These are phyloP conservation scores for Westerdykella sp. DNA, from an alignment of 2,329 filamentous ascomycete genomes.

Conservation along the genomic window DNA sequence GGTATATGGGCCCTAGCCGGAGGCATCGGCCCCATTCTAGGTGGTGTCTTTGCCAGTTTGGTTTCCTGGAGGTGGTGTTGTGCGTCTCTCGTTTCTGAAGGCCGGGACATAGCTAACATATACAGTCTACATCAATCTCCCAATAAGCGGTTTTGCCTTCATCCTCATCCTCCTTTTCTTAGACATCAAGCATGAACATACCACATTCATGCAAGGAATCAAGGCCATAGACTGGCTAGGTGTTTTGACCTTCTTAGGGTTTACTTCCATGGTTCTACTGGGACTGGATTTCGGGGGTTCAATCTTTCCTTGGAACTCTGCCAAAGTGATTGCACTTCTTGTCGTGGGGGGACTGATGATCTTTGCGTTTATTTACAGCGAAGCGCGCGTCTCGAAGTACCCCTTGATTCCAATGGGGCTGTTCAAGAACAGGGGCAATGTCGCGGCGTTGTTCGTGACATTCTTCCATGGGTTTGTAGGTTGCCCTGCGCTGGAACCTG, in stretches of 20 bases:
- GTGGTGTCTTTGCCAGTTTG: constrained; percentile 45
- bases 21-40: constrained; percentile 48
- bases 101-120: background rate
- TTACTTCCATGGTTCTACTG: constrained; percentile 48
- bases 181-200: constrained; percentile 51
- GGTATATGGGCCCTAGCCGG: constrained; percentile 52
- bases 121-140: constrained; percentile 50
- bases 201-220: constrained; percentile 44
- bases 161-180: constrained; percentile 48
- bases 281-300: constrained; percentile 51
- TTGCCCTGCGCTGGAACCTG: background rate
- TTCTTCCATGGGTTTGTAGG: constrained; percentile 46
- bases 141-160: constrained; percentile 46
- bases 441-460: constrained; percentile 50
- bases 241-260: constrained; percentile 46
- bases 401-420: constrained; percentile 64
- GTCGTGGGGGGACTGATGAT: constrained; percentile 47
- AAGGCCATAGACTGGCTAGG: constrained; percentile 52
- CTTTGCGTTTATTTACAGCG: constrained; percentile 53
- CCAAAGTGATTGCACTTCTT: constrained; percentile 51
- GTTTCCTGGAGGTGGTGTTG: constrained; percentile 49
- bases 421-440: constrained; percentile 51
- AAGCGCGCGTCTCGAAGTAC: constrained; percentile 57
- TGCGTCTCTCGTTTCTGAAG: constrained; percentile 11
- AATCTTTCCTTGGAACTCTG: constrained; percentile 48